Evolutionary conservation across 2,329 filamentous ascomycete species (phyloP), one percentile per base, ranked within the genome.

Genomic region (Botrytis hyacinthi): DNA sequence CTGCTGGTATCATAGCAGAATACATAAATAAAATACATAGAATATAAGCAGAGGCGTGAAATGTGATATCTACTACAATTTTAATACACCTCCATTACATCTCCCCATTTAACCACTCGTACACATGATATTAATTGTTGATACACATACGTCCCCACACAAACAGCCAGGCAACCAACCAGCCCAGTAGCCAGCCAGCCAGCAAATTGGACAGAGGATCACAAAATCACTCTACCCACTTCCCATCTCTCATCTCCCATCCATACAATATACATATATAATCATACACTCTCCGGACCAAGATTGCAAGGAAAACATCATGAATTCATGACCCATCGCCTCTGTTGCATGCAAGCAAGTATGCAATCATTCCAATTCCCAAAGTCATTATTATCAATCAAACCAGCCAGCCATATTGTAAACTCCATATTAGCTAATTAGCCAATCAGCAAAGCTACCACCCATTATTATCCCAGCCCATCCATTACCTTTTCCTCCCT

Each of bases 401-500:
- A 61, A 20, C 32, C 59, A 61, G 32, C 59, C 59, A 40, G 59
- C 22, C 59, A 61, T 61, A n/a, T 22, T 40, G 37, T 61, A 37
- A 66, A 66, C 62, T 48, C 62, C 62, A 66, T 60, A 42, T 44
- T 35, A 59, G 68, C 37, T 35, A 46, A 54, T 26, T 18, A n/a
- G 68, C 40, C 22, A 61, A 20, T 4, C 16, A 26, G 7, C 51
- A 40, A 62, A 32, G 7, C 46, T 37, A 62, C 29, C 37, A 46
- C 22, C 29, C 66, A 67, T 32, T 20, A 16, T 32, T 12, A 16
- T 35, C 29, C 44, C 61, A 40, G 16, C 48, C 66, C 35, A 16
- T 26, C 51, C 29, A 26, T 75, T 69, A 82, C 70, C 81, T 80
- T 76, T 81, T 82, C 75, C 77, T 79, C 3, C 80, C 80, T 29